Conservation (phyloP, 148 eudicot species). For the Agrostemma githago region DNA sequence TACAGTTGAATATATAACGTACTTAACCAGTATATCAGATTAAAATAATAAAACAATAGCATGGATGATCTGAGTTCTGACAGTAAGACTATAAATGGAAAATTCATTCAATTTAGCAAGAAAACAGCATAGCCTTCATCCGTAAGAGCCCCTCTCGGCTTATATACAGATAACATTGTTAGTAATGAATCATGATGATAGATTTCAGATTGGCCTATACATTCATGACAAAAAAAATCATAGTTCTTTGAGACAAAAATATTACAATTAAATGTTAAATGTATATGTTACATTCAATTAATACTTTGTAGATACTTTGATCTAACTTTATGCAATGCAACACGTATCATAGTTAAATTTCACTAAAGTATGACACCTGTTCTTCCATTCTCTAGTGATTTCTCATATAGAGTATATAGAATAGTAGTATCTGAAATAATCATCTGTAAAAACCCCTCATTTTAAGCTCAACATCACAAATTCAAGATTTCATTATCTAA, state of each 20-base stretch:
- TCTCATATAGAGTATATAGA: background rate
- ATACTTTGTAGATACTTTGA: no score
- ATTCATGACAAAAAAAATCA: no score
- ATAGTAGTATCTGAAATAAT: background rate
- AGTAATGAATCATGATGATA: no score
- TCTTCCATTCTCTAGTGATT: no score
- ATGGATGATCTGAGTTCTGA: background rate
- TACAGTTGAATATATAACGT: constrained; percentile 25
- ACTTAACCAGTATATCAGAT: background rate
- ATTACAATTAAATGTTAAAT: no score
- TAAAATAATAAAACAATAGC: background rate
- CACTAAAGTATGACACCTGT: no score
- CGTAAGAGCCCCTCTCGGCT: background rate
- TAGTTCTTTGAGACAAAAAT: no score
- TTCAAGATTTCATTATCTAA: background rate
- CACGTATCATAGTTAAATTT: no score
- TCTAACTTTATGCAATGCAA: no score
- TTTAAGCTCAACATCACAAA: background rate
- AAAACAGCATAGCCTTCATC: background rate
- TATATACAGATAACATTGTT: no score
- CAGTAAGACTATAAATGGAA: background rate
- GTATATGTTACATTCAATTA: no score
- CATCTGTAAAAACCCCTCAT: background rate
- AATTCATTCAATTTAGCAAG: background rate
- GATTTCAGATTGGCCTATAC: no score